Base-by-base conservation (phyloP, 768 basidiomycete genomes). In the Mrakia gelida region DNA sequence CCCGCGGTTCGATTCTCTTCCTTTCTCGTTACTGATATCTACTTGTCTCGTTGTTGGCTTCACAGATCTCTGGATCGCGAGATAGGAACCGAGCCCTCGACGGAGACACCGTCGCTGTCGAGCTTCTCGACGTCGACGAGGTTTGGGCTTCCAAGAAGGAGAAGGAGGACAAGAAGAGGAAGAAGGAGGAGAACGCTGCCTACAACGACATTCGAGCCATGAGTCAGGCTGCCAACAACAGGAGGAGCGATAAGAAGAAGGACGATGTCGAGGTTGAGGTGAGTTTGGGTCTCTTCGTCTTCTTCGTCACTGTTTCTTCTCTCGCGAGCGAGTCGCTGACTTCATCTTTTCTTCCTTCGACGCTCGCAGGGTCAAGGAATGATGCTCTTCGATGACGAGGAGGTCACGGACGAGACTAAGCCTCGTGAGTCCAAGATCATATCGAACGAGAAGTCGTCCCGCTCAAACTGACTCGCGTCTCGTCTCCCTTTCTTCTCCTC, bases 141-240 rank as follows among this genome's bases (percentile, higher is more conserved):
- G 82, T 83, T 21, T 86, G 85, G 85, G 92, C 92, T 13, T 97
- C 97, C 8, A 99, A 99, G 88, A 99, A 99, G 86, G 97, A 99
- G 87, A 99, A 99, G 86, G 97, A 98, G 85, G 97, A 98, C 87
- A 99, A 99, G 91, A 98, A 99, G 87, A 89, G 96, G 83, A 98
- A 98, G 87, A 99, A 99, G 89, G 97, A 98, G 86, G 97, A 98
- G 86, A 97, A 95, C 83, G 91, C 94, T 41, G 93, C 95, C 0
- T 98, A 95, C 84, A 96, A 98, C 82, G 83, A 91, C 75, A 81
- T 84, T 68, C 93, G 91, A 84, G 87, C 90, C 9, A 78, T 80
- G 63, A 80, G 81, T 32, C 81, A 82, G 70, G 68, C 82, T 4
- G 87, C 86, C 62, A 88, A 87, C 52, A 91, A 90, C 78, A 89